A percentile compares a stretch with the other conserved stretches of the same genome.
Evolutionary conservation across 176 grass and related monocot species (phyloP).

Genomic region (Eremochloa ophiuroides): DNA sequence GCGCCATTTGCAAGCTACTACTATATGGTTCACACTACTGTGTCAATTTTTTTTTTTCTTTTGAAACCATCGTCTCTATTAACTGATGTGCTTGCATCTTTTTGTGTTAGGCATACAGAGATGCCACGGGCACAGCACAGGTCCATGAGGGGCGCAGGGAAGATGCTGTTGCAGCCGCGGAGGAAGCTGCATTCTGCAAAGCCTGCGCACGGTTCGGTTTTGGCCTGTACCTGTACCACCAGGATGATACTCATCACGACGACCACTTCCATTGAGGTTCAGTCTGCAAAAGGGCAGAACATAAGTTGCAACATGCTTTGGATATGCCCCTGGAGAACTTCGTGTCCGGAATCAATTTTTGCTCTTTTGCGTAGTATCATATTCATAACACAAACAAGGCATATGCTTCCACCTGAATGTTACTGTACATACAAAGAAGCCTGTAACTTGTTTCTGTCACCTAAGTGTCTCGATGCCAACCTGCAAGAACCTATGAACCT

Average conservation of each 20-base stretch:
- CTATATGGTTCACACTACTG: not conserved
- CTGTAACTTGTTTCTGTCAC: constrained; percentile 10
- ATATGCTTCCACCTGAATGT: not conserved
- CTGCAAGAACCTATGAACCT: not conserved
- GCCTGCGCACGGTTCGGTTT: constrained; percentile 87
- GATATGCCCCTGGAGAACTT: not conserved
- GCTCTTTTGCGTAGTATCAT: not conserved
- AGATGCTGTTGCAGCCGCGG: constrained; percentile 62
- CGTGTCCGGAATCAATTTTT: not conserved
- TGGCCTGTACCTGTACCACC: constrained; percentile 81
- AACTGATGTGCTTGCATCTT: not conserved
- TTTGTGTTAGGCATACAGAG: constrained; percentile 63
- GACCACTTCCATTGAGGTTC: not conserved
- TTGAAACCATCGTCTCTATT: not conserved
- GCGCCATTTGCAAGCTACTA: not conserved
- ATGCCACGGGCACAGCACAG: constrained; percentile 63
- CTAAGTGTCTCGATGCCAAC: not conserved
- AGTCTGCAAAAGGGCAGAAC: not conserved
- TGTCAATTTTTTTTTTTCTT: not conserved
- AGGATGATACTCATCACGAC: constrained; percentile 40
- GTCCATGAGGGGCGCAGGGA: constrained; percentile 52
- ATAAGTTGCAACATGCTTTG: not conserved
- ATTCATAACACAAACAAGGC: not conserved
- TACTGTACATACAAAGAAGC: constrained; percentile 25
- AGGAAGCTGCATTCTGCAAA: constrained; percentile 86